phyloP scores from a whole-genome alignment of 306 rosid genomes.

The Hippophae rhamnoides region DNA sequence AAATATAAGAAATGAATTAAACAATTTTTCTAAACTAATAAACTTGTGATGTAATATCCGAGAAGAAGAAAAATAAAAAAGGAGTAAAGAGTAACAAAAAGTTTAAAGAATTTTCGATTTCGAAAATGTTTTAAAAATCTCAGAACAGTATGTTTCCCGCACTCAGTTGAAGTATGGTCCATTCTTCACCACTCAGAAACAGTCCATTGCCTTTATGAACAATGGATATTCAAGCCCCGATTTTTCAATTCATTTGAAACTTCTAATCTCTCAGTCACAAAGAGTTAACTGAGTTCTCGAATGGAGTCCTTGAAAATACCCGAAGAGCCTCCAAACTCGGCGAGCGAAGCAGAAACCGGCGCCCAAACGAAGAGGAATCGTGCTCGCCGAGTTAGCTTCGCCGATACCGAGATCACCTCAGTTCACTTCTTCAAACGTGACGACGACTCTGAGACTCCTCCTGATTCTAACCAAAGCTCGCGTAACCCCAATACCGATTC shows the following conservation, averaged over 20 bases:
- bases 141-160: no score
- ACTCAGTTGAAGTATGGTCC: no score
- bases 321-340: conserved; percentile 40
- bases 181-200: no score
- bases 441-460: conserved; percentile 47
- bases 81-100: no score
- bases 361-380: conserved; percentile 38
- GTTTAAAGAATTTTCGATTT: no score
- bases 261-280: no score
- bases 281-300: background rate
- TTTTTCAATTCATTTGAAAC: background rate
- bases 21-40: no score
- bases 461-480: conserved; percentile 27
- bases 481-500: background rate
- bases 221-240: conserved; percentile 15
- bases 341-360: conserved; percentile 40
- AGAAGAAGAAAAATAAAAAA: no score
- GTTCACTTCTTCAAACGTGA: conserved; percentile 80
- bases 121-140: no score
- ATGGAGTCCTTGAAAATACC: conserved; percentile 37
- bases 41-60: no score
- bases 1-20: no score
- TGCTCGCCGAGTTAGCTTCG: conserved; percentile 90
- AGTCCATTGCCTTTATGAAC: background rate
- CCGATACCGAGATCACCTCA: conserved; percentile 84